Evolutionary conservation across 164 flowering plant species (phyloP).

Genomic region (Warburgia ugandensis): DNA sequence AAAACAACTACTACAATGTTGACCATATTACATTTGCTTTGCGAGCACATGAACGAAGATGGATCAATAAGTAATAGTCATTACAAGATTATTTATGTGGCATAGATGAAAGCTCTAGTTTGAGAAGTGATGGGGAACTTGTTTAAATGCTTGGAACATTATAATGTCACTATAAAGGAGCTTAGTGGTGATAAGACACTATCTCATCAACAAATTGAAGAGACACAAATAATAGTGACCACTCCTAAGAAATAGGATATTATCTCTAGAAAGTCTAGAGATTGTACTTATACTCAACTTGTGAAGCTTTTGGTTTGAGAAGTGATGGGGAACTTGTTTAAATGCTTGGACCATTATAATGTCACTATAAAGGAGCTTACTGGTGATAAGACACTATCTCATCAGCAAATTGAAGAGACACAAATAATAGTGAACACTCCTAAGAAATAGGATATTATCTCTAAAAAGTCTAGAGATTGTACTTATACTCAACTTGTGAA

Average conservation of each 20-base stretch:
- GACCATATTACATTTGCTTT: slow-evolving; percentile 87
- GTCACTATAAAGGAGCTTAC: slow-evolving; percentile 81
- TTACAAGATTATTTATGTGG: slow-evolving; percentile 93
- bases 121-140: slow-evolving; percentile 90
- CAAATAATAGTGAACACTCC: slow-evolving; percentile 98
- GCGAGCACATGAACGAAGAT: slow-evolving; percentile 48
- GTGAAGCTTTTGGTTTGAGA: slow-evolving; percentile 90
- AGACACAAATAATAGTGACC: slow-evolving; percentile 94
- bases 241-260: slow-evolving; percentile 99
- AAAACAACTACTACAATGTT: slow-evolving; percentile 96
- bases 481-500: slow-evolving; percentile 89
- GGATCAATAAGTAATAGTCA: slow-evolving; percentile 57
- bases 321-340: slow-evolving; percentile 83
- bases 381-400: slow-evolving; percentile 85
- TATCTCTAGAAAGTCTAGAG: slow-evolving; percentile 94
- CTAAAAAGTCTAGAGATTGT: slow-evolving; percentile 94
- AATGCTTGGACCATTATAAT: slow-evolving; percentile 61
- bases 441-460: slow-evolving; percentile 98
- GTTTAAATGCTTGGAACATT: slow-evolving; percentile 61
- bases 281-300: slow-evolving; percentile 83
- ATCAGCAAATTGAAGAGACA: slow-evolving; percentile 93
- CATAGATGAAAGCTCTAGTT: slow-evolving; percentile 97
- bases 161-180: slow-evolving; percentile 73
- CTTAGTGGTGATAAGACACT: slow-evolving; percentile 89
- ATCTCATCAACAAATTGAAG: slow-evolving; percentile 91